phyloP scores from a whole-genome alignment of 768 basidiomycete species.

The Leccinellum rugosiceps region DNA sequence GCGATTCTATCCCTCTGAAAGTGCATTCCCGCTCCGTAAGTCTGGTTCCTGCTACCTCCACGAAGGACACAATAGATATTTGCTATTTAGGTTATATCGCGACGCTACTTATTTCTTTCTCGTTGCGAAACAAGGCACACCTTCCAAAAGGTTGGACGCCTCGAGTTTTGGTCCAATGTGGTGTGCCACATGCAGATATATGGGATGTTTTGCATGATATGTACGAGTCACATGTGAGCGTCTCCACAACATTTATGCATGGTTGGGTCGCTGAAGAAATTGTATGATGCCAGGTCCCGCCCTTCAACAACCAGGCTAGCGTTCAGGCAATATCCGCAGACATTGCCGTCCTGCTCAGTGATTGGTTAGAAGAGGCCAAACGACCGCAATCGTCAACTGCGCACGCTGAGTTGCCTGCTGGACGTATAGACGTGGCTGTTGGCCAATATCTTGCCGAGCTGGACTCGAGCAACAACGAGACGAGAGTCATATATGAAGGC shows the following conservation, averaged over 20 bases:
- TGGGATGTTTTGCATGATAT: constrained; percentile 86
- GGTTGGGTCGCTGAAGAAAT: background rate
- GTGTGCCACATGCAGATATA: constrained; percentile 75
- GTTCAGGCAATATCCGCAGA: constrained; percentile 79
- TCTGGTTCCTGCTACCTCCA: background rate
- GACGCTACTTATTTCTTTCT: constrained; percentile 71
- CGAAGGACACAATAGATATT: background rate
- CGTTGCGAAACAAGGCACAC: constrained; percentile 53
- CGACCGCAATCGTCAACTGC: constrained; percentile 65
- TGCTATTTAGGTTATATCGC: constrained; percentile 63
- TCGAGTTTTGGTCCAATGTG: constrained; percentile 73
- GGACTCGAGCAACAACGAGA: constrained; percentile 57
- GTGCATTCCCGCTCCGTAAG: constrained; percentile 85
- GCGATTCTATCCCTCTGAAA: constrained; percentile 87
- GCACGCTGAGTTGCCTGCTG: constrained; percentile 71
- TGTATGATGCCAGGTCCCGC: constrained; percentile 55
- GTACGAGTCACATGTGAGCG: constrained; percentile 80
- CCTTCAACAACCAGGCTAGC: constrained; percentile 77
- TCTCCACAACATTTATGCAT: constrained; percentile 6
- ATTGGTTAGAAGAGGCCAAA: constrained; percentile 78
- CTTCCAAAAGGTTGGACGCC: constrained; percentile 81
- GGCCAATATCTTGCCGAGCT: constrained; percentile 74
- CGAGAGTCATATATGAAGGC: constrained; percentile 61
- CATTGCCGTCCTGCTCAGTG: constrained; percentile 73
- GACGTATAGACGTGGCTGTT: constrained; percentile 68